Evolutionary conservation across 108 stramenopile species (phyloP), one percentile per base, ranked within the genome.

Genomic region (Chaetoceros muelleri): DNA sequence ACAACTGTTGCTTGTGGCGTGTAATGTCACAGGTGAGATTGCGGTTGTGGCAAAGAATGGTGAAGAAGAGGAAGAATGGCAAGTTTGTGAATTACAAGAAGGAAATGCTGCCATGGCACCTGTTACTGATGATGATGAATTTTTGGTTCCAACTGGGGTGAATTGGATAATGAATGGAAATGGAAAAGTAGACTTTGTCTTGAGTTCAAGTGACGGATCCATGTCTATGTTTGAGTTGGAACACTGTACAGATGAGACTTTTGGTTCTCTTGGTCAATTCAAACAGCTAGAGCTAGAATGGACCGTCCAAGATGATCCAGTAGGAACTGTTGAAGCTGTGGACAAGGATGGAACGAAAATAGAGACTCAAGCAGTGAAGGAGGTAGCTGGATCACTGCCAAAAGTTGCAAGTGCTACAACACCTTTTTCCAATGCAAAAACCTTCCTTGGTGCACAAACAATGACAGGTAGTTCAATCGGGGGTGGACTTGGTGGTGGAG

Each of bases 111-210:
- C 79, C 30, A 58, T 70, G 8, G 75, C 80, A 52, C 86, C 90
- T 1, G 79, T 83, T 25, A 63, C 76, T 52, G 90, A 77, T 10
- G 86, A 87, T n/a, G 86, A 92, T 58, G 86, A 87, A 64, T 92
- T 76, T 59, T 61, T 72, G 8, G 84, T 67, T 72, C 76, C 78
- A 22, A 62, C 74, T 31, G 90, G 90, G 24, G 28, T 88, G 63
- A 50, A 55, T 0, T 27, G 21, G 22, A 22, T 62, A 47, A 53
- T 47, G 57, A 48, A 28, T 26, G 29, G 53, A 28, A 44, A 10
- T n/a, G 5, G 20, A 21, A 0, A 20, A 23, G 22, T 44, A 18
- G 28, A 28, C 34, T 8, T 29, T 19, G 3, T 55, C 54, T 20
- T 90, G 55, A 67, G 64, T 16, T 60, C 82, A 17, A 82, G 82